A percentile compares a stretch with the other conserved stretches of the same genome.
Evolutionary conservation across 495 filamentous ascomycete genomes (phyloP).

Genomic region (Clavariopsis aquatica): DNA sequence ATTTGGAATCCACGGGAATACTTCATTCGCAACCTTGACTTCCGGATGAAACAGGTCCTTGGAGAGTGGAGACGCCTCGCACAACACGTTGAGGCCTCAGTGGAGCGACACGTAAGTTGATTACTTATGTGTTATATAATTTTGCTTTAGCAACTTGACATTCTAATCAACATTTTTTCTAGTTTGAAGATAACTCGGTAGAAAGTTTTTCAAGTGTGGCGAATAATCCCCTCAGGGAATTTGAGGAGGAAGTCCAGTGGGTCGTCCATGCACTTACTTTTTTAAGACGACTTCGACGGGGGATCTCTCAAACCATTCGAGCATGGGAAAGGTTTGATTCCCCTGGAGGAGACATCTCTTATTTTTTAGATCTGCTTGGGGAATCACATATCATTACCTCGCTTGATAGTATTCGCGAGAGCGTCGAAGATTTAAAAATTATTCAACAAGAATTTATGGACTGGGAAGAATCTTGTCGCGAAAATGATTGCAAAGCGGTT

Average conservation of each 20-base stretch:
- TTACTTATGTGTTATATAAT: too few species aligned
- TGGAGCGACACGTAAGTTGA: constrained; percentile 12
- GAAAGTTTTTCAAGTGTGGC: too few species aligned
- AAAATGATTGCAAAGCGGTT: not conserved
- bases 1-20: constrained; percentile 24
- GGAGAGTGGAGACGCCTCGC: constrained; percentile 12
- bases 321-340: constrained; percentile 10
- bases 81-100: not conserved
- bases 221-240: not conserved
- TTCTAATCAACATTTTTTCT: too few species aligned
- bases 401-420: not conserved
- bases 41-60: not conserved
- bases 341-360: constrained; percentile 4
- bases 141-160: too few species aligned
- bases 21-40: constrained; percentile 1
- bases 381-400: not conserved
- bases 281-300: not conserved
- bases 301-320: not conserved
- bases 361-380: constrained; percentile 6
- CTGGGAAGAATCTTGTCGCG: not conserved
- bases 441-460: not conserved
- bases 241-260: not conserved
- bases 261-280: not conserved
- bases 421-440: not conserved
- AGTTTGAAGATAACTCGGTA: too few species aligned